Base-by-base conservation (phyloP, 257 asterid genomes). In the Forsythia viridissima region DNA sequence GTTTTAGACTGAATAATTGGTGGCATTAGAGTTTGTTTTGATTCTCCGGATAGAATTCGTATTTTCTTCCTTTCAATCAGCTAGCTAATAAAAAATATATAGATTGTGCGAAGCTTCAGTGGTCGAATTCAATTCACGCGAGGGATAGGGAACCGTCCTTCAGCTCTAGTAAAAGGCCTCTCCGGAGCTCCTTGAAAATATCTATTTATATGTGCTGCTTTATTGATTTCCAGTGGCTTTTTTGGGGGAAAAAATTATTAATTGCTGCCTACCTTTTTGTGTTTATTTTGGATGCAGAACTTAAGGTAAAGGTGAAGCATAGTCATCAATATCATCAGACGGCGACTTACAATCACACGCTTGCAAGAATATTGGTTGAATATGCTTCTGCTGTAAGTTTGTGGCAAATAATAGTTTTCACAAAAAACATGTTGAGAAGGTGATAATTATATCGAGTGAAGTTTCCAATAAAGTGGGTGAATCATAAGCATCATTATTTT, bases 341-440 rank as follows among this genome's bases (percentile, higher is more conserved):
- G 77, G 84, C 89, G 38, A 79, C 38, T 15, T 93, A 89, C 79
- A 93, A 93, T 82, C 96, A 87, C 80, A 93, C 98, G 6, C 91
- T 96, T 77, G 97, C 98, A 63, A 87, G 74, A 81, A 89, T 86
- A 72, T 79, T 96, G 88, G 98, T 87, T 81, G 92, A 93, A 81
- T 96, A 93, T 88, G 97, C 99, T 79, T 93, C 99, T 20, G 99
- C 97, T 21, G 99, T 96, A 87, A 90, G 97, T 83, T 82, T 44
- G 65, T 76, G 76, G 59, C 73, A 73, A 75, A 70, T 74, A 52
- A 68, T 71, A 55, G 74, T 76, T 34, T 72, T 74, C 39, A 57
- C 70, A 18, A 36, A 10, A 57, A 57, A n/a, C 66, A 61, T 74
- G 70, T 43, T 80, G 61, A 30, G 70, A 72, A 65, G 77, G 67